These are phyloP conservation scores for Closterium sp. DNA, from an alignment of 139 green algal species.

Conservation along the genomic window DNA sequence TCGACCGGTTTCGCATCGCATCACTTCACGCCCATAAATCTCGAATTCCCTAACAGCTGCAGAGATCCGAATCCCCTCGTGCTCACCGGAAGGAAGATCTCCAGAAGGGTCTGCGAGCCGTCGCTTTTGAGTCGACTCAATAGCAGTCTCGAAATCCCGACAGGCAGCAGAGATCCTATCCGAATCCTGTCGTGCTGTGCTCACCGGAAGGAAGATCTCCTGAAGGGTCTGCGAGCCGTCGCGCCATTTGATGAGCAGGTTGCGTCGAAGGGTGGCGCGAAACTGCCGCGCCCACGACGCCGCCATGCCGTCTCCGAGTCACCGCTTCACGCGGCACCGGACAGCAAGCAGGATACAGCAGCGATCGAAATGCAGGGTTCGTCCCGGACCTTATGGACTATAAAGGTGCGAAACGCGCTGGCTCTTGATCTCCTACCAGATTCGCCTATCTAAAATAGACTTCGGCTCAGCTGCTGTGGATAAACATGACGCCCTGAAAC, in stretches of 20 bases:
- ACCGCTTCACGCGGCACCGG: not conserved
- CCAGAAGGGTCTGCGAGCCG: constrained; percentile 45
- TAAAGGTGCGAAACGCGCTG: no score
- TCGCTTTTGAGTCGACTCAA: no score
- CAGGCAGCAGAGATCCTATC: no score
- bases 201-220: constrained; percentile 42
- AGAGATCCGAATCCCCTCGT: no score
- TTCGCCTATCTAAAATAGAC: not conserved
- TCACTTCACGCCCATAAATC: not conserved
- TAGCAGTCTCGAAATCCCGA: no score
- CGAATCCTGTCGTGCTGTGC: no score
- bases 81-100: constrained; percentile 45
- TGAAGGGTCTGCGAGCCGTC: constrained; percentile 48
- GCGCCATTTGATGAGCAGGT: constrained; percentile 43
- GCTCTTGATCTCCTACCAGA: not conserved
- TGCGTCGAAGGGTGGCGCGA: constrained; percentile 17
- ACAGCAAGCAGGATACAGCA: not conserved
- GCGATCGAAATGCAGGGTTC: not conserved
- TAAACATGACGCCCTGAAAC: not conserved
- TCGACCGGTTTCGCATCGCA: not conserved
- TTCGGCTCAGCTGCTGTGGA: not conserved
- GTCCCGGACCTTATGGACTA: not conserved
- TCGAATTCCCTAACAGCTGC: not conserved
- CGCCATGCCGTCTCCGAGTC: constrained; percentile 10
- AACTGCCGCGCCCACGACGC: constrained; percentile 39